A percentile compares a stretch with the other conserved stretches of the same genome.
Conservation (phyloP, 2,329 filamentous ascomycete genomes). For the Talaromyces sp. region DNA sequence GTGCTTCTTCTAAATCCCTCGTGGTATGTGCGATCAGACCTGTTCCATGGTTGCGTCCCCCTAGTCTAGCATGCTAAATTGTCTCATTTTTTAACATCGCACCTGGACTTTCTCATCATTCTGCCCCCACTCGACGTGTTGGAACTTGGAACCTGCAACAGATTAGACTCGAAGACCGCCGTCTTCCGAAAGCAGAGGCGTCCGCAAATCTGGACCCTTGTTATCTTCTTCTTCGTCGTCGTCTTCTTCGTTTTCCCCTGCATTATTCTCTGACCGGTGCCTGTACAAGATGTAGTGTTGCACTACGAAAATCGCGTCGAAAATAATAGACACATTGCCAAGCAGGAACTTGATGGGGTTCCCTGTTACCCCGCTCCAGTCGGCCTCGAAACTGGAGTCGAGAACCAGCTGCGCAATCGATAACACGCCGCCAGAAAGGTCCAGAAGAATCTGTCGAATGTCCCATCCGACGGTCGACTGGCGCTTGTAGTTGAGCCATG, state of each 20-base stretch:
- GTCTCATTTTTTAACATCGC: background rate
- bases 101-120: no score
- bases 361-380: constrained; percentile 86
- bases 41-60: background rate
- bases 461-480: constrained; percentile 84
- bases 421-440: constrained; percentile 74
- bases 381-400: constrained; percentile 75
- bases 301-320: constrained; percentile 77
- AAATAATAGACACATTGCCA: constrained; percentile 78
- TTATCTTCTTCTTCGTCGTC: constrained; percentile 17
- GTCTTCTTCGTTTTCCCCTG: constrained; percentile 19
- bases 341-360: constrained; percentile 89
- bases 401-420: constrained; percentile 77
- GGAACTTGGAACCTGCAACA: no score
- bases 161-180: background rate
- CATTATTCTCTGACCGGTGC: constrained; percentile 10
- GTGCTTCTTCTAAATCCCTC: background rate
- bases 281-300: constrained; percentile 84
- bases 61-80: background rate
- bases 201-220: constrained; percentile 17
- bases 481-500: constrained; percentile 75
- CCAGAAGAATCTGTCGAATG: constrained; percentile 77
- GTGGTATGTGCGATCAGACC: background rate
- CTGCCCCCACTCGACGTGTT: background rate
- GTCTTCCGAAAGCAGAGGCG: constrained; percentile 23